These are phyloP conservation scores for Spathaspora girioi DNA, from an alignment of 805 yeast species.

Conservation along the genomic window DNA sequence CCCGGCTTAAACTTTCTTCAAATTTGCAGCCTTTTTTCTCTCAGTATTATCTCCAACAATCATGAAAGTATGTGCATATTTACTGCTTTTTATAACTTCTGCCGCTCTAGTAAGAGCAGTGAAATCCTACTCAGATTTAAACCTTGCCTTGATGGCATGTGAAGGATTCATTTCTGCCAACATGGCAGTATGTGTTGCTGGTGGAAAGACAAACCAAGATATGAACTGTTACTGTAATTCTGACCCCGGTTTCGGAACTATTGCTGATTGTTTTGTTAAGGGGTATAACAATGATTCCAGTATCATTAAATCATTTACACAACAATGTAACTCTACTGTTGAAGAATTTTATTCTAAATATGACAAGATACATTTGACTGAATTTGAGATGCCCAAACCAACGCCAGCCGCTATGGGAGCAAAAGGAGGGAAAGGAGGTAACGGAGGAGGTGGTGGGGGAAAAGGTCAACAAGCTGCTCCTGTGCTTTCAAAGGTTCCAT, in stretches of 20 bases:
- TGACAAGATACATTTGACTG: conserved; percentile 7
- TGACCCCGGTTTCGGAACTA: conserved; percentile 17
- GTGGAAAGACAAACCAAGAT: neutral
- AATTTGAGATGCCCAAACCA: neutral
- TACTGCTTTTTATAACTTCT: neutral
- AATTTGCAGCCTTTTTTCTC: conserved; percentile 1
- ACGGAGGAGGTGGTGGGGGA: conserved; percentile 2
- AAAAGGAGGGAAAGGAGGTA: conserved; percentile 1
- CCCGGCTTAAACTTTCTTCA: neutral
- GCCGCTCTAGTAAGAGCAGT: neutral
- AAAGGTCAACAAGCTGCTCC: neutral
- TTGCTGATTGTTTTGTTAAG: conserved; percentile 17
- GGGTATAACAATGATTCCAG: conserved; percentile 17
- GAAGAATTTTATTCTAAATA: conserved; percentile 13
- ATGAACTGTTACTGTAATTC: conserved; percentile 13
- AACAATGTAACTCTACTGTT: conserved; percentile 10
- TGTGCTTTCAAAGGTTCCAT: conserved; percentile 23
- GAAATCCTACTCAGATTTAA: conserved; percentile 7
- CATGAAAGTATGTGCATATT: neutral
- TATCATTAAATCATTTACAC: conserved; percentile 11
- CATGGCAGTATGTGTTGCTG: conserved; percentile 14
- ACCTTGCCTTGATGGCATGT: conserved; percentile 14
- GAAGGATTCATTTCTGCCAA: conserved; percentile 6
- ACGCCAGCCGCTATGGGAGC: neutral
- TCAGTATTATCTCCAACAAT: neutral